Base-by-base conservation (phyloP, 495 filamentous ascomycete genomes). In the Penicillium fimorum region DNA sequence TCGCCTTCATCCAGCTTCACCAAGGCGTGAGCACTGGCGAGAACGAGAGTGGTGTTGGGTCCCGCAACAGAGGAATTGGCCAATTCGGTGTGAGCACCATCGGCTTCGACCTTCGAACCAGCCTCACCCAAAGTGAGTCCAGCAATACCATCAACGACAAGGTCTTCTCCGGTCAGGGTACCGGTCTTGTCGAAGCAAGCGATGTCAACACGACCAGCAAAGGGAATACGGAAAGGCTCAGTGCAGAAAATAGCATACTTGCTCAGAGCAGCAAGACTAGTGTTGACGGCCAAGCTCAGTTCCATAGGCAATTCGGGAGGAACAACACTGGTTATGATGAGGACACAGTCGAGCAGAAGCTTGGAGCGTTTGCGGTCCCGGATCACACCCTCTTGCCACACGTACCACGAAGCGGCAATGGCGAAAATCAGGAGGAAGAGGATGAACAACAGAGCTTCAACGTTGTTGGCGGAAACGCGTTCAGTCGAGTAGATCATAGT, bases 401-500 rank as follows among this genome's bases (percentile, higher is more conserved):
- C 94, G 69, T 99, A 99, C 94, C 95, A 97, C n/a, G 93, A 95
- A 32, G 94, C 94, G 52, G 94, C 94, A 70, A 99, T 80, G 60
- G 94, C 94, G 76, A 99, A 99, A 63, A 97, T 83, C 47, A 96
- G 82, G 5, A 99, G 81, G 79, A 99, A 99, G 46, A 97, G 80
- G 60, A 99, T 99, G 76, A 99, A 99, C 33, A 96, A 73, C 13
- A 99, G 74, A 4, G 94, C 94, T 71, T 99, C 94, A 47, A 82
- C 86, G 65, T 99, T 97, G 76, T 96, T 96, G 56, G 94, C 94
- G 40, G 93, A 97, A 32, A 99, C 94, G 65, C 93, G 90, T 70
- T 99, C 94, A 6, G 94, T 99, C 4, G 95, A 97, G 76, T 96
- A 99, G 61, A 99, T 97, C 94, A 99, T 99, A 46, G 94, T 99